phyloP scores from a whole-genome alignment of 495 filamentous ascomycete species.

The Thermothielavioides terrestris region DNA sequence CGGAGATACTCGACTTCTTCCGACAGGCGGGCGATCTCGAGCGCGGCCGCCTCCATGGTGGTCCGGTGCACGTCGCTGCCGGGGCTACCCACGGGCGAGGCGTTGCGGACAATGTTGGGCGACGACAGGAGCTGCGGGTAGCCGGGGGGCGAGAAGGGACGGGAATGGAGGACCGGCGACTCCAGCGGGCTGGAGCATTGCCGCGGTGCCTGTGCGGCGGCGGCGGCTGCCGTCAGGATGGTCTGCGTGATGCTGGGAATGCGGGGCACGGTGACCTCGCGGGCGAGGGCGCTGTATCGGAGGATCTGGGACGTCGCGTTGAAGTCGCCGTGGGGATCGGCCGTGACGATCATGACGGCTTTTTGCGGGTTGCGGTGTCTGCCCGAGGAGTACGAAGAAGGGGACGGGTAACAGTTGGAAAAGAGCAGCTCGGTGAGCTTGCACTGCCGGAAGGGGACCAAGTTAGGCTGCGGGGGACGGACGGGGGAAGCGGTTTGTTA shows the following conservation, averaged over 20 bases:
- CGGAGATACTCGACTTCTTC: slow-evolving; percentile 66
- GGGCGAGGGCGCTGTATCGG: slow-evolving; percentile 86
- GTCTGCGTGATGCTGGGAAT: slow-evolving; percentile 62
- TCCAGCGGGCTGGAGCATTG: slow-evolving; percentile 26
- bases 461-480: slow-evolving; percentile 61
- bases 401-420: slow-evolving; percentile 82
- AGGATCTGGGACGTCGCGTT: slow-evolving; percentile 95
- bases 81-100: slow-evolving; percentile 39
- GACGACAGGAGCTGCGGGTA: slow-evolving; percentile 17
- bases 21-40: slow-evolving; percentile 64
- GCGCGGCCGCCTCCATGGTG: slow-evolving; percentile 66
- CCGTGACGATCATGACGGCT: slow-evolving; percentile 92
- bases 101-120: slow-evolving; percentile 20
- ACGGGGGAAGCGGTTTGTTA: slow-evolving; percentile 20
- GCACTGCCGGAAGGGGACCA: slow-evolving; percentile 91
- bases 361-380: slow-evolving; percentile 58
- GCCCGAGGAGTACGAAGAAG: slow-evolving; percentile 39
- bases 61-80: slow-evolving; percentile 48
- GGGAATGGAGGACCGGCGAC: slow-evolving; percentile 25
- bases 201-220: slow-evolving; percentile 16
- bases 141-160: slow-evolving; percentile 34
- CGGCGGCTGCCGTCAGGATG: slow-evolving; percentile 26
- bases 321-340: slow-evolving; percentile 88
- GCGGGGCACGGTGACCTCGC: slow-evolving; percentile 87
- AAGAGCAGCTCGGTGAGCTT: slow-evolving; percentile 95